Percentiles rank a stretch among this genome's conserved stretches.
Evolutionary conservation across 371 early-diverging fungal genomes (phyloP).

Genomic region (Chytridium lagenaria): DNA sequence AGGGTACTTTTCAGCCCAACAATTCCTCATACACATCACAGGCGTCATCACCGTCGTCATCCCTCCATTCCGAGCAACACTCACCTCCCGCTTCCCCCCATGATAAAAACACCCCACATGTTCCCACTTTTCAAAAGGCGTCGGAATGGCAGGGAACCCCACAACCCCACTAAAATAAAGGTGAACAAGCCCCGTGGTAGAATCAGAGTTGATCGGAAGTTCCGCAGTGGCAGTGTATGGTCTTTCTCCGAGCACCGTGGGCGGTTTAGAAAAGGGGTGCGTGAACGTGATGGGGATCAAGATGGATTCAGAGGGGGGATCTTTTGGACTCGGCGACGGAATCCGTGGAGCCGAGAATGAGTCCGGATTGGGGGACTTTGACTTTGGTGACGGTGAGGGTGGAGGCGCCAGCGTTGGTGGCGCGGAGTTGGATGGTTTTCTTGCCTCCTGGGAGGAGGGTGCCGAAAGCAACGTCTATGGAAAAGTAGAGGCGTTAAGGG

Average conservation of each 20-base stretch:
- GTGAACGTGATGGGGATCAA: slow-evolving; percentile 15
- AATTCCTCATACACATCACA: background rate
- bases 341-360: background rate
- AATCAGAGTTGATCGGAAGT: background rate
- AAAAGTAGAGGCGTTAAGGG: too few species aligned
- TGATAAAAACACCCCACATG: background rate
- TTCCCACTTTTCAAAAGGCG: background rate
- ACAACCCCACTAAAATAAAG: background rate
- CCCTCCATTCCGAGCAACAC: background rate
- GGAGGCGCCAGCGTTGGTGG: slow-evolving; percentile 9
- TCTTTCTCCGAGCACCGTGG: background rate
- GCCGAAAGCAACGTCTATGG: background rate
- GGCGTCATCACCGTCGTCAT: background rate
- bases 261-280: background rate
- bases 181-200: background rate
- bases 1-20: background rate
- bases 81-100: background rate
- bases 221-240: background rate
- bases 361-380: slow-evolving; percentile 7
- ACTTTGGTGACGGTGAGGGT: slow-evolving; percentile 1
- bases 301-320: background rate
- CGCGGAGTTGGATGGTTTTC: background rate
- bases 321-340: background rate
- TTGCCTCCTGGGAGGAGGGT: background rate
- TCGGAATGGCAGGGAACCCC: background rate